Conservation (phyloP, 2,329 filamentous ascomycete species). For the Tolypocladium cylindrosporum region DNA sequence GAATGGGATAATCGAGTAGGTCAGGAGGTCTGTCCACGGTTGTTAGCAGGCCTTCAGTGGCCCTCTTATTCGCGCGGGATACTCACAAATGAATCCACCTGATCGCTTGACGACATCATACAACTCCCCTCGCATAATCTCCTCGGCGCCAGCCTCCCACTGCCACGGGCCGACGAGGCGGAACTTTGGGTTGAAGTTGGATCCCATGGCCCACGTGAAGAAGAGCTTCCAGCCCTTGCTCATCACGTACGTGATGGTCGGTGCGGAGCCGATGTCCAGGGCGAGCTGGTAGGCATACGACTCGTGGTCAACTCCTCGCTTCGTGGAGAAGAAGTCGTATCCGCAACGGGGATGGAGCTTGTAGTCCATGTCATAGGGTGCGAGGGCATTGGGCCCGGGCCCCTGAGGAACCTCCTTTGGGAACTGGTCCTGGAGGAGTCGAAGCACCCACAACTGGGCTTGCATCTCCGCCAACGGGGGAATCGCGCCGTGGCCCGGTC, state of each 20-base stretch:
- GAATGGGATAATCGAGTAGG: slow-evolving; percentile 25
- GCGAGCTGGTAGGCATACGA: slow-evolving; percentile 40
- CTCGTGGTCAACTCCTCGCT: slow-evolving; percentile 37
- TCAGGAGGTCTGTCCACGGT: slow-evolving; percentile 17
- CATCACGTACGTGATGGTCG: slow-evolving; percentile 23
- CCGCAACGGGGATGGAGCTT: slow-evolving; percentile 22
- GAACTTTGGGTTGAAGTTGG: slow-evolving; percentile 41
- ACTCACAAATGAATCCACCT: slow-evolving; percentile 27
- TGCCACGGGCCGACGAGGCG: slow-evolving; percentile 34
- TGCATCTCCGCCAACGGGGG: slow-evolving; percentile 39
- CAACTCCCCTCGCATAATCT: slow-evolving; percentile 31
- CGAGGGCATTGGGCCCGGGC: slow-evolving; percentile 13
- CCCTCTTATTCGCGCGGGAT: not conserved
- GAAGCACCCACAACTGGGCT: slow-evolving; percentile 35
- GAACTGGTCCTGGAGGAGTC: slow-evolving; percentile 22
- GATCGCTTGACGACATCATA: slow-evolving; percentile 25
- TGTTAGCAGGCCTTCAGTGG: slow-evolving; percentile 4
- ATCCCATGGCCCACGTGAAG: slow-evolving; percentile 35
- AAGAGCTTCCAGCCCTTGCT: slow-evolving; percentile 25
- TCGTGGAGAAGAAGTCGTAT: slow-evolving; percentile 22
- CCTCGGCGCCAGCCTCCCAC: slow-evolving; percentile 21
- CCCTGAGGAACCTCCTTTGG: slow-evolving; percentile 9
- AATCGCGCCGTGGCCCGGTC: slow-evolving; percentile 35
- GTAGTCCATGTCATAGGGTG: slow-evolving; percentile 28
- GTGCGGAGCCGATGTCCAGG: slow-evolving; percentile 33